A percentile compares a stretch with the other conserved stretches of the same genome.
phyloP scores from a whole-genome alignment of 345 rosid genomes.

The Aegle marmelos region DNA sequence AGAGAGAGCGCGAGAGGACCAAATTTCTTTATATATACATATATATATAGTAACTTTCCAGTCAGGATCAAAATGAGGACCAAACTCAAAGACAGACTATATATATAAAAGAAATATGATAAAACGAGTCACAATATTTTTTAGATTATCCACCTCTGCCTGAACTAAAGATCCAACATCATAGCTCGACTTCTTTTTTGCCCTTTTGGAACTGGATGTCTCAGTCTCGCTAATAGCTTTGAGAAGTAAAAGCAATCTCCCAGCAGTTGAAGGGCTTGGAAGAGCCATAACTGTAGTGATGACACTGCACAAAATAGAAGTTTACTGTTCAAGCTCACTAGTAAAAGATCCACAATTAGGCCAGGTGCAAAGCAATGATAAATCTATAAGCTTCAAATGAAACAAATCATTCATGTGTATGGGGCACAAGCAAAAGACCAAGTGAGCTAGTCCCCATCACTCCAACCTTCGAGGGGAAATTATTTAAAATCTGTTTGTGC shows the following conservation, averaged over 20 bases:
- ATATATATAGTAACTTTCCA: no score
- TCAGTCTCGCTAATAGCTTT: slow-evolving; percentile 59
- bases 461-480: neutral
- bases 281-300: slow-evolving; percentile 67
- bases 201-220: slow-evolving; percentile 71
- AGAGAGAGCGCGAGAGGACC: no score
- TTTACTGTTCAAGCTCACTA: slow-evolving; percentile 6
- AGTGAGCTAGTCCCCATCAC: neutral
- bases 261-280: slow-evolving; percentile 56
- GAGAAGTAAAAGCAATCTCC: slow-evolving; percentile 86
- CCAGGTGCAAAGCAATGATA: neutral
- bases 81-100: neutral
- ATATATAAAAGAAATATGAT: neutral
- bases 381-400: neutral
- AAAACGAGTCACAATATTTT: neutral
- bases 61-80: no score
- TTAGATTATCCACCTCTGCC: slow-evolving; percentile 62
- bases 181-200: slow-evolving; percentile 70
- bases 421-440: neutral
- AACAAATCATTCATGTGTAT: neutral
- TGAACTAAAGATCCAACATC: slow-evolving; percentile 76
- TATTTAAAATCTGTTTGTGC: neutral
- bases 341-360: neutral
- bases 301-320: slow-evolving; percentile 50
- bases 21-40: no score